These are phyloP conservation scores for Sclerospora graminicola DNA, from an alignment of 352 stramenopile species.

Conservation along the genomic window DNA sequence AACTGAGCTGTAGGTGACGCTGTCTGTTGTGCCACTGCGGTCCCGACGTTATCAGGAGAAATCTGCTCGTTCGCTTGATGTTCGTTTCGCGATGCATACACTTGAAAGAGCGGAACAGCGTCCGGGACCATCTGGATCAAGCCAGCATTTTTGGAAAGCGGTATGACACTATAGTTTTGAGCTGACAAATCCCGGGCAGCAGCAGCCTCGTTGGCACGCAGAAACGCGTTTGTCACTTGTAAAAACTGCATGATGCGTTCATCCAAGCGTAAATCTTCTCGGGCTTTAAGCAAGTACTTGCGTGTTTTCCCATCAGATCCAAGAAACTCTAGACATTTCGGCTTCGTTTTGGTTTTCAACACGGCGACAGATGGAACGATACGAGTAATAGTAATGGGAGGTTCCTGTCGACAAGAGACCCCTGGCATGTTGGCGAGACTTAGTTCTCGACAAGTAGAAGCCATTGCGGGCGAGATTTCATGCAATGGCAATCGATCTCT, in stretches of 20 bases:
- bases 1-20: conserved; percentile 56
- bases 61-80: conserved; percentile 8
- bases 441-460: conserved; percentile 27
- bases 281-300: conserved; percentile 79
- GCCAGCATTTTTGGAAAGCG: conserved; percentile 63
- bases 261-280: conserved; percentile 84
- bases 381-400: conserved; percentile 28
- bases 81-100: conserved; percentile 50
- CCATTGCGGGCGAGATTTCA: conserved; percentile 67
- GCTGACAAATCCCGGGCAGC: conserved; percentile 32
- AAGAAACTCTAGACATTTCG: conserved; percentile 73
- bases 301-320: conserved; percentile 63
- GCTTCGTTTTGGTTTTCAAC: conserved; percentile 77
- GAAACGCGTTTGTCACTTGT: conserved; percentile 55
- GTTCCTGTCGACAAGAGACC: conserved; percentile 10
- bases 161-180: conserved; percentile 71
- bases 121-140: conserved; percentile 84
- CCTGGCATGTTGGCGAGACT: conserved; percentile 51
- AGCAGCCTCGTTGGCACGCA: conserved; percentile 38
- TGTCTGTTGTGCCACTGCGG: conserved; percentile 10
- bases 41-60: conserved; percentile 12
- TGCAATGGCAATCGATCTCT: conserved; percentile 44
- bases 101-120: conserved; percentile 72
- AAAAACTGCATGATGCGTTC: conserved; percentile 88
- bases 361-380: conserved; percentile 36